Base-by-base conservation (phyloP, 352 stramenopile genomes). In the Phytophthora rubi region DNA sequence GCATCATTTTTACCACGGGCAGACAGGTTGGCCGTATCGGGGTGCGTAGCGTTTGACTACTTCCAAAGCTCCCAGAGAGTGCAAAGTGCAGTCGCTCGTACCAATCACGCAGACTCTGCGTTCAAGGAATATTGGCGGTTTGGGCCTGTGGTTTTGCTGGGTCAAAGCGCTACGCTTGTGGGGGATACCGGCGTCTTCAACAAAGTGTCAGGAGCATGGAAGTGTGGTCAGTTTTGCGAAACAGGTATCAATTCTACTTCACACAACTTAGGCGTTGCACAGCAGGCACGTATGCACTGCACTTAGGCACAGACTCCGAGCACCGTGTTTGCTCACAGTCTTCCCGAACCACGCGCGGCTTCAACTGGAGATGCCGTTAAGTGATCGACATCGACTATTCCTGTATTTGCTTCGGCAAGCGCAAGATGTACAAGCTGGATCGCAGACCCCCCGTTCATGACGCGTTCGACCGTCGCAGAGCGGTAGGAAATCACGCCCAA, bases 401-500 rank as follows among this genome's bases (percentile, higher is more conserved):
- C 2, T 54, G 26, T 23, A 30, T 54, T 35, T 35, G 23, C 48
- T 18, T 21, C 4, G 18, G 21, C 21, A n/a, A 42, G 52, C 26
- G 28, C 52, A 57, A 44, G 15, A 37, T 57, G 48, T 35, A 54
- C 28, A 57, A 57, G 26, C 28, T 42, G 28, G 16, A 44, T 16
- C 16, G 48, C 23, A 15, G 53, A 60, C 44, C 42, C 51, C 44
- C 59, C 5, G 26, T 60, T 9, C 53, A 57, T 12, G 52, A 30
- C 26, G 26, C 26, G 26, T 30, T 30, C 26, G 26, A 59, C 18
- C 48, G 56, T 26, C 53, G 45, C 0, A 39, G 60, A 53, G 39
- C 51, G 4, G 60, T 54, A 4, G 60, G 70, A 15, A 9, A 48
- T 21, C 42, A 48, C 48, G 45, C 18, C 6, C 58, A 61, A 5